Evolutionary conservation across 2,329 filamentous ascomycete genomes (phyloP).

Genomic region (Sporothrix globosa): DNA sequence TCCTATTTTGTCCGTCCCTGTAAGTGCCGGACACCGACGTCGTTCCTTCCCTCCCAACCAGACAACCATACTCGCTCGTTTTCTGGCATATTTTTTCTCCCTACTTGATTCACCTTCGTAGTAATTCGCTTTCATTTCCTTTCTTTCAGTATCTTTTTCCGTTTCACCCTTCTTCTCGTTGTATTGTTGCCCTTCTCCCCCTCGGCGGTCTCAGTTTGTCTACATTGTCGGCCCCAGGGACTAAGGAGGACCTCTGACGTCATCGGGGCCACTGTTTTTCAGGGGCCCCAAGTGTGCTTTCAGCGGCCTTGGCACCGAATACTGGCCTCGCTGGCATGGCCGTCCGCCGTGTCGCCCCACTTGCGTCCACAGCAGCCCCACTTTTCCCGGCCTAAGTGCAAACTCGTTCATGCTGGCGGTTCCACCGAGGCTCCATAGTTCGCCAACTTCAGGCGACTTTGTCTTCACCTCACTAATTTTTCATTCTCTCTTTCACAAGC

Average conservation of each 20-base stretch:
- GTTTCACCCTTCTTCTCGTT: background rate
- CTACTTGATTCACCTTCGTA: background rate
- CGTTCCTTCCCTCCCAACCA: background rate
- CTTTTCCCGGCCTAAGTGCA: conserved; percentile 19
- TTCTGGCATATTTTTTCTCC: background rate
- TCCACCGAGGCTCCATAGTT: conserved; percentile 25
- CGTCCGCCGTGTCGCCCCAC: background rate
- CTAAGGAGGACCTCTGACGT: conserved; percentile 14
- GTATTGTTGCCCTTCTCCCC: too few species aligned
- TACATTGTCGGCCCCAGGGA: background rate
- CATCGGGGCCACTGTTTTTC: conserved; percentile 15
- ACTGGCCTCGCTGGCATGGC: background rate
- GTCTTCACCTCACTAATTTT: too few species aligned
- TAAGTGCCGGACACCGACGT: background rate
- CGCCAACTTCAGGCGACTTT: conserved; percentile 13
- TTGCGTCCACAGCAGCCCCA: conserved; percentile 5
- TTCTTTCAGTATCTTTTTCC: background rate
- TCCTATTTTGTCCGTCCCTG: background rate
- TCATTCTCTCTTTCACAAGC: background rate
- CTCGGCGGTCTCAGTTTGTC: background rate
- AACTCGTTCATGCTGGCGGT: conserved; percentile 27
- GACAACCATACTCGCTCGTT: background rate
- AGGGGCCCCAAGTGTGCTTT: conserved; percentile 4
- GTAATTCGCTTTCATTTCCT: too few species aligned
- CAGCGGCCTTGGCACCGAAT: background rate